These are phyloP conservation scores for Ricinus communis DNA, from an alignment of 345 rosid genomes.

Conservation along the genomic window DNA sequence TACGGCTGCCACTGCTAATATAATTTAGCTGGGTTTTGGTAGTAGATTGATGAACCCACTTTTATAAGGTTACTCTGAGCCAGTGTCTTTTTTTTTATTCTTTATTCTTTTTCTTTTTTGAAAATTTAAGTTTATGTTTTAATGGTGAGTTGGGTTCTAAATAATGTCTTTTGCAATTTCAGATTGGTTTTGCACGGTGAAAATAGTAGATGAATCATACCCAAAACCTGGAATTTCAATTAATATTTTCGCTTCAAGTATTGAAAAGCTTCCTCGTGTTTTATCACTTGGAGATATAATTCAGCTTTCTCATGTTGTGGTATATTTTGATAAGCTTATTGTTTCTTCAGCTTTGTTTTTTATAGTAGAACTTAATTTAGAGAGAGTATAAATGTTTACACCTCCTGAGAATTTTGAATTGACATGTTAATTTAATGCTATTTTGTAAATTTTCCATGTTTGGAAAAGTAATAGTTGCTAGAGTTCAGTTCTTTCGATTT, in stretches of 20 bases:
- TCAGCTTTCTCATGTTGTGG: conserved; percentile 57
- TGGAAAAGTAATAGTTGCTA: too few relatives aligned
- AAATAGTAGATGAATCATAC: conserved; percentile 54
- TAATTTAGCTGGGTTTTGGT: conserved; percentile 28
- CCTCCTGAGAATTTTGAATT: too few relatives aligned
- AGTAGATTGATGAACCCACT: conserved; percentile 50
- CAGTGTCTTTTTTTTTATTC: conserved; percentile 8
- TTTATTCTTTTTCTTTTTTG: not conserved
- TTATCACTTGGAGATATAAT: conserved; percentile 54
- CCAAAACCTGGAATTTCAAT: conserved; percentile 47
- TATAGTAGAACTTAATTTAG: too few relatives aligned
- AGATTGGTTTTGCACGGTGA: conserved; percentile 56
- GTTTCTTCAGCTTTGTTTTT: not conserved
- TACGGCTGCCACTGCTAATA: conserved; percentile 49
- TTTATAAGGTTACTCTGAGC: conserved; percentile 57
- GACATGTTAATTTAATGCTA: too few relatives aligned
- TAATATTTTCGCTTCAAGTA: conserved; percentile 25
- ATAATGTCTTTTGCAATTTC: conserved; percentile 17
- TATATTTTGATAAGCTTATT: conserved; percentile 23
- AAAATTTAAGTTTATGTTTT: not conserved
- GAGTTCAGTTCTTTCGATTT: too few relatives aligned
- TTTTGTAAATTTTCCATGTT: too few relatives aligned
- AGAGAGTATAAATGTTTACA: too few relatives aligned
- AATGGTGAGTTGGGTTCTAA: not conserved
- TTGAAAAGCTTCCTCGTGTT: conserved; percentile 53